A percentile compares a stretch with the other conserved stretches of the same genome.
These are phyloP conservation scores for Citrus medica DNA, from an alignment of 345 rosid genomes.

Conservation along the genomic window DNA sequence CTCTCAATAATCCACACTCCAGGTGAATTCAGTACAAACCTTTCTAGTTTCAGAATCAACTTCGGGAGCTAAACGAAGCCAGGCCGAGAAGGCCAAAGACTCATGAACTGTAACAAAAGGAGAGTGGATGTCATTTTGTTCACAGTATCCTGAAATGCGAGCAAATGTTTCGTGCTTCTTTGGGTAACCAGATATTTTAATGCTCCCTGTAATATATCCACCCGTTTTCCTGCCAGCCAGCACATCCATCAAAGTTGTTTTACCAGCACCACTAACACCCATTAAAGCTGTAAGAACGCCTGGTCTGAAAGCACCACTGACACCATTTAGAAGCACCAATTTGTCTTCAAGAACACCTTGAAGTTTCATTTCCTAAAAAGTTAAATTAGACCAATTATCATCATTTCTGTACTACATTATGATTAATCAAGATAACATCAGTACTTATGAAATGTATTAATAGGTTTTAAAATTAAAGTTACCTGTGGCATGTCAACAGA, in stretches of 20 bases:
- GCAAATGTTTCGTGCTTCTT: constrained; percentile 52
- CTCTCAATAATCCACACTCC: neutral
- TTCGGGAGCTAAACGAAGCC: constrained; percentile 41
- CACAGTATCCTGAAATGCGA: constrained; percentile 49
- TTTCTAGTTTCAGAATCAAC: constrained; percentile 32
- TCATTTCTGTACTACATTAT: no score
- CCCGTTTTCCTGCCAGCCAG: constrained; percentile 52
- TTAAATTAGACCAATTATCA: neutral
- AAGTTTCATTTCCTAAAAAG: constrained; percentile 38
- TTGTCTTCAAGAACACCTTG: constrained; percentile 34
- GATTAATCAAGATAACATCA: no score
- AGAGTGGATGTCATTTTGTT: constrained; percentile 53
- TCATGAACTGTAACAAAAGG: constrained; percentile 45
- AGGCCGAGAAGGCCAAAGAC: constrained; percentile 44
- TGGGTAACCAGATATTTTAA: constrained; percentile 43
- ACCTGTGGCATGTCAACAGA: constrained; percentile 86
- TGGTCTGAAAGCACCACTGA: constrained; percentile 47
- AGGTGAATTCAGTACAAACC: constrained; percentile 15
- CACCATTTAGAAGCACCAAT: constrained; percentile 38
- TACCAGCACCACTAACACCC: constrained; percentile 58
- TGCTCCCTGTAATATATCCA: constrained; percentile 38
- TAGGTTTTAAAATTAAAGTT: neutral
- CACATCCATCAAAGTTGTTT: constrained; percentile 55
- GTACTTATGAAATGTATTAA: no score
- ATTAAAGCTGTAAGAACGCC: constrained; percentile 52